Percentiles rank a stretch among this genome's conserved stretches.
These are phyloP conservation scores for Annona cherimola DNA, from an alignment of 164 flowering plant species.

Conservation along the genomic window DNA sequence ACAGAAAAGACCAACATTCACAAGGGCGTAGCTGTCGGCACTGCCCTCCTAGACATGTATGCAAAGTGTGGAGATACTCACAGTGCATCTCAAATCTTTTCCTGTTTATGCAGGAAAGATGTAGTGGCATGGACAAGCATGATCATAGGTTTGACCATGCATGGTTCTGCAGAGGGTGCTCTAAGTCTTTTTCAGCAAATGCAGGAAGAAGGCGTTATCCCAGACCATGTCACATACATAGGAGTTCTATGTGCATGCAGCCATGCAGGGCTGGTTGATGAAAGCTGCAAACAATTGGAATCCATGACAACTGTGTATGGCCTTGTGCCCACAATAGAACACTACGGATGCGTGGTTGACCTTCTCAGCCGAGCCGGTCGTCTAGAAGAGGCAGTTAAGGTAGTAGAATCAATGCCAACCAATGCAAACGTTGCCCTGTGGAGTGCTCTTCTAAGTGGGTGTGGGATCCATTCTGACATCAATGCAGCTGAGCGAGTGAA, in stretches of 20 bases:
- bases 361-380: conserved; percentile 26
- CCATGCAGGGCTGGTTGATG: conserved; percentile 26
- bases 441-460: conserved; percentile 27
- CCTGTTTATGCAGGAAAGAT: conserved; percentile 17
- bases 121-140: conserved; percentile 27
- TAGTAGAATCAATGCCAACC: conserved; percentile 21
- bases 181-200: conserved; percentile 19
- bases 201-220: conserved; percentile 13
- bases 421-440: conserved; percentile 18
- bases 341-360: conserved; percentile 31
- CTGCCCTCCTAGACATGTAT: conserved; percentile 28
- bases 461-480: conserved; percentile 20
- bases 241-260: conserved; percentile 31
- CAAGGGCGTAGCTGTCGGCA: conserved; percentile 12
- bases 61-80: conserved; percentile 25
- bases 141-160: conserved; percentile 30
- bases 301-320: conserved; percentile 25
- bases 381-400: conserved; percentile 19
- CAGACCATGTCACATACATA: conserved; percentile 26
- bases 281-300: conserved; percentile 21
- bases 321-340: conserved; percentile 18
- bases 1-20: conserved; percentile 13
- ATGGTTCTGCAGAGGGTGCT: conserved; percentile 26
- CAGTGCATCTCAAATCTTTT: conserved; percentile 20
- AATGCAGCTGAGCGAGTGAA: conserved; percentile 14